phyloP scores from a whole-genome alignment of 1,284 basidiomycete genomes.

The Cerioporus squamosus region DNA sequence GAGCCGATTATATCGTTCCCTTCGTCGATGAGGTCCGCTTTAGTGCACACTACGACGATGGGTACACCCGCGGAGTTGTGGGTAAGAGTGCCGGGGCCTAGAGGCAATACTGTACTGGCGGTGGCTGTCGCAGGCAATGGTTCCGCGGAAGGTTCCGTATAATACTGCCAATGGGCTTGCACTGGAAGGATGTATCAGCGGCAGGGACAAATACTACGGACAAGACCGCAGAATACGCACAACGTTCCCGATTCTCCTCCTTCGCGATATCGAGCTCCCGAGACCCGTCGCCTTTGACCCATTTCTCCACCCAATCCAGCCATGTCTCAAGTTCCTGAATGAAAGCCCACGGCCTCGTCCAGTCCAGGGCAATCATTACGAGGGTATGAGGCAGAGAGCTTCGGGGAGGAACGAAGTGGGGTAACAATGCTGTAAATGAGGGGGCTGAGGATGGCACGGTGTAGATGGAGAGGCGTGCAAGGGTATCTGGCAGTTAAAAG shows the following conservation, averaged over 20 bases:
- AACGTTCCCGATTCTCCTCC: slow-evolving; percentile 82
- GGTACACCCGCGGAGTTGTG: slow-evolving; percentile 85
- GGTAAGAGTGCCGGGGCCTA: slow-evolving; percentile 80
- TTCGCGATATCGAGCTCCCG: slow-evolving; percentile 71
- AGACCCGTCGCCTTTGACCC: slow-evolving; percentile 73
- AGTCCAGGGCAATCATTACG: slow-evolving; percentile 91
- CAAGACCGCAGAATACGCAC: slow-evolving; percentile 53
- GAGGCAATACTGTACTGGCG: slow-evolving; percentile 68
- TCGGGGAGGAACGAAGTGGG: slow-evolving; percentile 80
- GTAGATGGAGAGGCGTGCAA: slow-evolving; percentile 87
- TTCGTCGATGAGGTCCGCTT: slow-evolving; percentile 87
- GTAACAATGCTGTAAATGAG: slow-evolving; percentile 78
- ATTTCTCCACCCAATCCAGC: slow-evolving; percentile 84
- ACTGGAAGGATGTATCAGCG: slow-evolving; percentile 52
- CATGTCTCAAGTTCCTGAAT: slow-evolving; percentile 86
- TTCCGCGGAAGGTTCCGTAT: slow-evolving; percentile 79
- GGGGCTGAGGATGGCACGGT: slow-evolving; percentile 82
- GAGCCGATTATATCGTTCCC: slow-evolving; percentile 72
- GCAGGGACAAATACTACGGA: background rate
- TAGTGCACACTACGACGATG: slow-evolving; percentile 90
- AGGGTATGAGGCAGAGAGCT: slow-evolving; percentile 77
- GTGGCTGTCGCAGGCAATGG: slow-evolving; percentile 61
- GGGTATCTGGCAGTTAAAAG: slow-evolving; percentile 60
- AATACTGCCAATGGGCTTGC: slow-evolving; percentile 87
- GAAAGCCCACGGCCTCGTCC: slow-evolving; percentile 94